phyloP scores from a whole-genome alignment of 2,329 filamentous ascomycete genomes.

The Neoarthrinium moseri region DNA sequence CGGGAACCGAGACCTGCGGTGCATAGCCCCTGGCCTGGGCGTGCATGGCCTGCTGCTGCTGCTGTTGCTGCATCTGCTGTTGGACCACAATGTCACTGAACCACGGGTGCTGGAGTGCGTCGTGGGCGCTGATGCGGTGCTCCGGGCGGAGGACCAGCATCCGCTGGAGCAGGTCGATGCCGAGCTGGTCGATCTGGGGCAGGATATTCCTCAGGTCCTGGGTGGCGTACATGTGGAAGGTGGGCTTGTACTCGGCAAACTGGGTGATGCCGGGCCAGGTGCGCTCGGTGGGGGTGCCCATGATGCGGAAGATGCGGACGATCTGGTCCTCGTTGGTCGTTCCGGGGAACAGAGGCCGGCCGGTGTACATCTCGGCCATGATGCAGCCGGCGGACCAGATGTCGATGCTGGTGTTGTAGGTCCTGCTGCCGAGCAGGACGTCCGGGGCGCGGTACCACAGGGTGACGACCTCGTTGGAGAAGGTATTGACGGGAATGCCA shows the following conservation, averaged over 20 bases:
- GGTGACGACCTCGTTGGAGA: slow-evolving; percentile 96
- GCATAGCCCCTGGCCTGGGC: slow-evolving; percentile 31
- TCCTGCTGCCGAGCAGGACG: slow-evolving; percentile 87
- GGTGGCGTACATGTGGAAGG: slow-evolving; percentile 90
- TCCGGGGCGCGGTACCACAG: slow-evolving; percentile 97
- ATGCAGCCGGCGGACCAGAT: slow-evolving; percentile 99
- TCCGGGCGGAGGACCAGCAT: slow-evolving; percentile 95
- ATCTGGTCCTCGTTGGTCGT: slow-evolving; percentile 99
- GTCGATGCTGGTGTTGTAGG: slow-evolving; percentile 99
- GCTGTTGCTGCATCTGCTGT: slow-evolving; percentile 42
- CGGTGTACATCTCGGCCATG: slow-evolving; percentile 99
- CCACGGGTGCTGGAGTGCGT: slow-evolving; percentile 89
- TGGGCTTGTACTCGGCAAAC: slow-evolving; percentile 96
- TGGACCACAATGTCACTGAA: slow-evolving; percentile 72
- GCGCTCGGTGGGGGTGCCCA: slow-evolving; percentile 95
- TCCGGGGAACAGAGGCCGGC: slow-evolving; percentile 90
- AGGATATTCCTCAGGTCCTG: slow-evolving; percentile 86
- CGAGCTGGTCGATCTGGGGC: slow-evolving; percentile 83
- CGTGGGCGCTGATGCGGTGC: slow-evolving; percentile 81
- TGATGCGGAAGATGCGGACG: slow-evolving; percentile 94
- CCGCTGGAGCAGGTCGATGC: slow-evolving; percentile 80
- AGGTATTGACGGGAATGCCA: slow-evolving; percentile 96
- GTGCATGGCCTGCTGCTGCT: slow-evolving; percentile 38
- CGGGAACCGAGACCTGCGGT: slow-evolving; percentile 4
- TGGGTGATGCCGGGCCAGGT: slow-evolving; percentile 94